Percentiles rank a stretch among this genome's conserved stretches.
These are phyloP conservation scores for Stachybotrys chartarum DNA, from an alignment of 2,329 filamentous ascomycete species.

Conservation along the genomic window DNA sequence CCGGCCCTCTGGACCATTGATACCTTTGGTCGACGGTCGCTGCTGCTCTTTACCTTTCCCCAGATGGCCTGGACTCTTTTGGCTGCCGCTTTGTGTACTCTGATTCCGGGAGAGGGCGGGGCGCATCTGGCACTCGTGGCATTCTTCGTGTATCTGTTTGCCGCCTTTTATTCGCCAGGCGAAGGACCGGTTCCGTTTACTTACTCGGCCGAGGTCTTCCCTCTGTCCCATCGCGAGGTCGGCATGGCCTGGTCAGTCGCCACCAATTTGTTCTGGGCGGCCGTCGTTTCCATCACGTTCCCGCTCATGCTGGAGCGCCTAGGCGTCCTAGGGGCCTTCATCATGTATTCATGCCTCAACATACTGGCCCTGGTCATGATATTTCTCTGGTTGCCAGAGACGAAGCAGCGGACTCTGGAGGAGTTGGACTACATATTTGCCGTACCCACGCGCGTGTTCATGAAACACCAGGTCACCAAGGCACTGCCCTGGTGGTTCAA, in stretches of 20 bases:
- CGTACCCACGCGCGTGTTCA: slow-evolving; percentile 50
- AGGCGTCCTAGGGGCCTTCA: slow-evolving; percentile 41
- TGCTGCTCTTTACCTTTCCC: slow-evolving; percentile 36
- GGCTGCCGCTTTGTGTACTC: slow-evolving; percentile 40
- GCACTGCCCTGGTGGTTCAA: slow-evolving; percentile 55
- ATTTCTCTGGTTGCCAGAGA: slow-evolving; percentile 51
- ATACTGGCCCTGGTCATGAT: slow-evolving; percentile 47
- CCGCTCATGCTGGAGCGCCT: slow-evolving; percentile 44
- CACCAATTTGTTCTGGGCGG: slow-evolving; percentile 54
- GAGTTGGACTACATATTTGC: slow-evolving; percentile 55
- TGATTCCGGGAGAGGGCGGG: slow-evolving; percentile 32
- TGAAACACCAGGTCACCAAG: slow-evolving; percentile 48
- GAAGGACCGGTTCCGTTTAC: slow-evolving; percentile 64
- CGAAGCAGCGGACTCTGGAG: slow-evolving; percentile 47
- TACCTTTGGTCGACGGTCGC: slow-evolving; percentile 44
- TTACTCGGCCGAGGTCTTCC: slow-evolving; percentile 64
- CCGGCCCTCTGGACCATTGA: slow-evolving; percentile 55
- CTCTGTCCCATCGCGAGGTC: slow-evolving; percentile 62
- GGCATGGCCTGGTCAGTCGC: slow-evolving; percentile 66
- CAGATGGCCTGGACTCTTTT: slow-evolving; percentile 34
- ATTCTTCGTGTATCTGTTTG: slow-evolving; percentile 50
- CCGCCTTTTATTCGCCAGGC: slow-evolving; percentile 40
- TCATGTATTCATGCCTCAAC: slow-evolving; percentile 49
- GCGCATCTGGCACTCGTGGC: slow-evolving; percentile 38
- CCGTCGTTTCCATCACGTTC: slow-evolving; percentile 57